phyloP scores from a whole-genome alignment of 129 eudicot genomes.

The Centella asiatica region DNA sequence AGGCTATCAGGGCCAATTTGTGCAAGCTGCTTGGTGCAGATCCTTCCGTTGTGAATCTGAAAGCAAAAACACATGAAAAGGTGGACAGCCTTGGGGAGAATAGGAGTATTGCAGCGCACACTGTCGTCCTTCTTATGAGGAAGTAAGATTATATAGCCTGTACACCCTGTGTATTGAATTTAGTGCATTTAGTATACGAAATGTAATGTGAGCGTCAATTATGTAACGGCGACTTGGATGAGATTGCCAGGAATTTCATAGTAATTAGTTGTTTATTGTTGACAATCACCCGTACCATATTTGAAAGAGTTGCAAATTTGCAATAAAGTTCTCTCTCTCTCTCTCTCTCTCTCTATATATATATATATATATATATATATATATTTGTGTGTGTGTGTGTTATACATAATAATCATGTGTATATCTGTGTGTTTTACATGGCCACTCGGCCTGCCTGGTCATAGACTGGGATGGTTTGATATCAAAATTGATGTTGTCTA shows the following conservation, averaged over 20 bases:
- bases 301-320: too few relatives aligned
- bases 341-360: too few relatives aligned
- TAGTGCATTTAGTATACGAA: not conserved
- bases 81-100: conserved; percentile 99
- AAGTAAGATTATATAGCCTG: conserved; percentile 25
- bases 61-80: conserved; percentile 97
- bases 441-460: too few relatives aligned
- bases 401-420: too few relatives aligned
- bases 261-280: not conserved
- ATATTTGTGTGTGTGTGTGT: too few relatives aligned
- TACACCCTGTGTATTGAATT: not conserved
- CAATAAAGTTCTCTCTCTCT: too few relatives aligned
- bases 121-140: conserved; percentile 79
- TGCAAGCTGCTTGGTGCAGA: conserved; percentile 85
- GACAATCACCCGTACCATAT: too few relatives aligned
- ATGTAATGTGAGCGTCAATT: not conserved
- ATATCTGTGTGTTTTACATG: too few relatives aligned
- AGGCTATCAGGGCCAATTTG: conserved; percentile 63
- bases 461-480: too few relatives aligned
- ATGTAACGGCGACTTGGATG: not conserved
- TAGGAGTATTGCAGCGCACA: conserved; percentile 97
- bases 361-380: too few relatives aligned
- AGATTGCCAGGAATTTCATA: not conserved
- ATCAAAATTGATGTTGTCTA: too few relatives aligned
- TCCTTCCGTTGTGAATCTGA: conserved; percentile 84